phyloP scores from a whole-genome alignment of 345 rosid genomes.

The Triadica sebifera region DNA sequence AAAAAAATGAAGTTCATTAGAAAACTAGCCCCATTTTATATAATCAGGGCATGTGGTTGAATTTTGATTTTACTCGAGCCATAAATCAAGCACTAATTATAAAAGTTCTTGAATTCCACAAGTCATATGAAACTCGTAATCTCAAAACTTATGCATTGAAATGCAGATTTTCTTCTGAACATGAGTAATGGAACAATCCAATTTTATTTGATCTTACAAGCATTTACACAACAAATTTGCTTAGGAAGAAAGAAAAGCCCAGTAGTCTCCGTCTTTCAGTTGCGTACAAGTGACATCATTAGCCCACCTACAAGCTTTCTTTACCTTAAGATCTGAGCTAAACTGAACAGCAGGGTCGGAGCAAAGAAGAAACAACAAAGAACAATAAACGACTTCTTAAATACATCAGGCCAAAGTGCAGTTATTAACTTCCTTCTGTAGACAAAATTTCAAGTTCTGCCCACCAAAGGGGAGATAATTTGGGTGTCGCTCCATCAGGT shows the following conservation, averaged over 20 bases:
- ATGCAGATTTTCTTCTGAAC: too few relatives aligned
- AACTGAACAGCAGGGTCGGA: not conserved
- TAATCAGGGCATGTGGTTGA: too few relatives aligned
- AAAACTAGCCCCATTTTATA: too few relatives aligned
- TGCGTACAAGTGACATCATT: slow-evolving; percentile 8
- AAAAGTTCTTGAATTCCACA: too few relatives aligned
- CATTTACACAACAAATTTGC: not conserved
- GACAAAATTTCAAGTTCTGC: slow-evolving; percentile 90
- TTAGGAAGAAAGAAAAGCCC: not conserved
- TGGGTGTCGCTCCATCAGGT: slow-evolving; percentile 71
- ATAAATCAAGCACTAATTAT: too few relatives aligned
- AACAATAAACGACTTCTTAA: not conserved
- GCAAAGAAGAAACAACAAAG: not conserved
- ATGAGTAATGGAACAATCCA: not conserved
- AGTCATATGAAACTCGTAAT: too few relatives aligned
- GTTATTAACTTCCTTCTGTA: slow-evolving; percentile 40
- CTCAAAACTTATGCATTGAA: too few relatives aligned
- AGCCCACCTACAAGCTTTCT: not conserved
- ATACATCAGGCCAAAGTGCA: not conserved
- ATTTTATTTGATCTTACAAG: not conserved
- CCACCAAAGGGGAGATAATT: slow-evolving; percentile 90
- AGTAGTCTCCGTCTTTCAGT: slow-evolving; percentile 5
- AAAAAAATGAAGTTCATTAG: too few relatives aligned
- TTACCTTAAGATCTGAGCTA: not conserved
- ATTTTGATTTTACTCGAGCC: too few relatives aligned